Conservation (phyloP, 2,329 filamentous ascomycete species). For the Curvularia eragrostidis region DNA sequence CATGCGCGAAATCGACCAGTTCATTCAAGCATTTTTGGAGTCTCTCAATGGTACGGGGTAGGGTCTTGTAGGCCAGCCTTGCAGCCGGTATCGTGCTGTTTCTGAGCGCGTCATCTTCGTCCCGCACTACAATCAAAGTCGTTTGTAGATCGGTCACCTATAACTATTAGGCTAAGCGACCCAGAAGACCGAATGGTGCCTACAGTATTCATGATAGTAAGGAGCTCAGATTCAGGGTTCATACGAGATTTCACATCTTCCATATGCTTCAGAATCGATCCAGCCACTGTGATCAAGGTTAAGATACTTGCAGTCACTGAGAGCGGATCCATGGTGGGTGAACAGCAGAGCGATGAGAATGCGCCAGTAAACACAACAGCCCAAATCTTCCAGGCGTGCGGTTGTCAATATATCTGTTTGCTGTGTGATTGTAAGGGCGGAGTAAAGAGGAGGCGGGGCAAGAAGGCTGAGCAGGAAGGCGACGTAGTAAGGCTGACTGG, state of each 20-base stretch:
- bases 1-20: neutral
- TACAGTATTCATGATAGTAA: neutral
- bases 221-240: neutral
- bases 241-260: neutral
- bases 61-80: neutral
- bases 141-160: neutral
- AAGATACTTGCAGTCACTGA: neutral
- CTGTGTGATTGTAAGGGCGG: neutral
- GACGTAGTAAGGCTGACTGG: neutral
- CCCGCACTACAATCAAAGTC: neutral
- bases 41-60: neutral
- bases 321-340: neutral
- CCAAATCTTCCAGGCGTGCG: neutral
- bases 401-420: neutral
- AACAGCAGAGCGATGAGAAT: neutral
- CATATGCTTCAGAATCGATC: neutral
- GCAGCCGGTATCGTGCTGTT: neutral
- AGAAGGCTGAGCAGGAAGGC: neutral
- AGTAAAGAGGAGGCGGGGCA: neutral
- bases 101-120: neutral
- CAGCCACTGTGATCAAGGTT: neutral
- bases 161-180: neutral
- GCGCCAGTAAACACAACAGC: neutral
- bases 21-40: neutral
- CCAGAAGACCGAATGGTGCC: neutral